Evolutionary conservation across 1,284 basidiomycete species (phyloP).

Genomic region (Golubevia pallescens): DNA sequence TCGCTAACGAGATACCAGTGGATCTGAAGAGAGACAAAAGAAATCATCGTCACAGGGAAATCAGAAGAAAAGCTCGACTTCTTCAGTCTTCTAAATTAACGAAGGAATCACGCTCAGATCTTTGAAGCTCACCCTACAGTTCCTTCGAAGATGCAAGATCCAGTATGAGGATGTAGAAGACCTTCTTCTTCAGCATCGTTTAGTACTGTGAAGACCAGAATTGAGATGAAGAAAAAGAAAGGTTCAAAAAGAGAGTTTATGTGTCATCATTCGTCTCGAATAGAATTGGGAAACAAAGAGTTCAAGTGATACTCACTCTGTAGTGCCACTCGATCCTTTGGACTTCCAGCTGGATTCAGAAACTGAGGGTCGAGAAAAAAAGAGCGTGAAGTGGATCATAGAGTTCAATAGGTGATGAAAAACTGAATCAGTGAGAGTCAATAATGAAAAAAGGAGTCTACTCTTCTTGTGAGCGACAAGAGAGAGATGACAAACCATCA

Average conservation of each 20-base stretch:
- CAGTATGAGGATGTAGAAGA: slow-evolving; percentile 81
- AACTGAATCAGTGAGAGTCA: too few relatives aligned
- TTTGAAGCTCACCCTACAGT: slow-evolving; percentile 82
- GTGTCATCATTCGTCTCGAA: too few relatives aligned
- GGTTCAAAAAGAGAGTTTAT: too few relatives aligned
- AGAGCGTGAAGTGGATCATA: neutral
- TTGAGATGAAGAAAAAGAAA: neutral
- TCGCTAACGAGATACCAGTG: slow-evolving; percentile 95
- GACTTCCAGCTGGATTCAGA: slow-evolving; percentile 93
- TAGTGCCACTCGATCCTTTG: slow-evolving; percentile 94
- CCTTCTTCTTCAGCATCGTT: slow-evolving; percentile 86
- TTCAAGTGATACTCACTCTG: slow-evolving; percentile 73
- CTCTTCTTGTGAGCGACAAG: neutral
- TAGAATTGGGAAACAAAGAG: too few relatives aligned
- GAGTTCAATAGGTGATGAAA: too few relatives aligned
- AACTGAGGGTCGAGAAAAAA: slow-evolving; percentile 69
- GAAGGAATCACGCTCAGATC: neutral
- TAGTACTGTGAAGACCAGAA: slow-evolving; percentile 20
- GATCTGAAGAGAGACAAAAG: slow-evolving; percentile 67
- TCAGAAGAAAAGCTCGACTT: neutral
- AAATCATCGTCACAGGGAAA: neutral
- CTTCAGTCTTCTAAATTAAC: neutral
- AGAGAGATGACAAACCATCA: neutral
- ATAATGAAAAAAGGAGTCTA: too few relatives aligned
- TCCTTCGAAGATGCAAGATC: slow-evolving; percentile 94